Evolutionary conservation across 2,329 filamentous ascomycete species (phyloP).

Genomic region (Corynespora cassiicola): DNA sequence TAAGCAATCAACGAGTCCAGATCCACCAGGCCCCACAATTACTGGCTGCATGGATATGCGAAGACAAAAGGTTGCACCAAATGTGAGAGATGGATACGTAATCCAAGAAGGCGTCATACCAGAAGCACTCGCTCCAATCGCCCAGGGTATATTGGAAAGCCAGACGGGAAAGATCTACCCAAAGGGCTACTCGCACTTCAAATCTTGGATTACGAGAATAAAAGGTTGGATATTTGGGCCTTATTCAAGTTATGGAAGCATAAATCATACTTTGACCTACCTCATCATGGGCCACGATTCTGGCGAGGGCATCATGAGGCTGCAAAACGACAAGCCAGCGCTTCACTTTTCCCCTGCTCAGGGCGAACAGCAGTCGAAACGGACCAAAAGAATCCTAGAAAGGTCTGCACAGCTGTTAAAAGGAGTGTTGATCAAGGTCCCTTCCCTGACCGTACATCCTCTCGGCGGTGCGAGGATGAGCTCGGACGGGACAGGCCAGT

Average conservation of each 20-base stretch:
- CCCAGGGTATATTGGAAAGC: slow-evolving; percentile 64
- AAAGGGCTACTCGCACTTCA: slow-evolving; percentile 49
- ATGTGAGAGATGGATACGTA: slow-evolving; percentile 67
- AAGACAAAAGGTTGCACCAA: slow-evolving; percentile 46
- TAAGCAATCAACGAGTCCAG: slow-evolving; percentile 54
- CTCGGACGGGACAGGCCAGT: slow-evolving; percentile 61
- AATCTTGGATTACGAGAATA: slow-evolving; percentile 55
- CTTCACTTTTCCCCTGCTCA: slow-evolving; percentile 69
- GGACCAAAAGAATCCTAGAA: too few relatives aligned
- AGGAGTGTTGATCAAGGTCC: slow-evolving; percentile 66
- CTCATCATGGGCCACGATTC: slow-evolving; percentile 72
- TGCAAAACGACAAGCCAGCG: slow-evolving; percentile 66
- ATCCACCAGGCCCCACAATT: slow-evolving; percentile 68
- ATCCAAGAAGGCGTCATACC: slow-evolving; percentile 70
- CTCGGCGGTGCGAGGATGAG: slow-evolving; percentile 72
- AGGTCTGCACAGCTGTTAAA: too few relatives aligned
- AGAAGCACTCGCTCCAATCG: slow-evolving; percentile 60
- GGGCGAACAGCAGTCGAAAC: slow-evolving; percentile 64
- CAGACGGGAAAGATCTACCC: slow-evolving; percentile 57
- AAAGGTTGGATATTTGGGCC: slow-evolving; percentile 66
- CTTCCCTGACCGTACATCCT: slow-evolving; percentile 71
- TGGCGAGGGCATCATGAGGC: slow-evolving; percentile 64
- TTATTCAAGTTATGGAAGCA: slow-evolving; percentile 61
- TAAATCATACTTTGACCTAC: slow-evolving; percentile 68
- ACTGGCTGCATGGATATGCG: slow-evolving; percentile 68